Conservation (phyloP, 1,284 basidiomycete species). For the Polyporus tsugae region DNA sequence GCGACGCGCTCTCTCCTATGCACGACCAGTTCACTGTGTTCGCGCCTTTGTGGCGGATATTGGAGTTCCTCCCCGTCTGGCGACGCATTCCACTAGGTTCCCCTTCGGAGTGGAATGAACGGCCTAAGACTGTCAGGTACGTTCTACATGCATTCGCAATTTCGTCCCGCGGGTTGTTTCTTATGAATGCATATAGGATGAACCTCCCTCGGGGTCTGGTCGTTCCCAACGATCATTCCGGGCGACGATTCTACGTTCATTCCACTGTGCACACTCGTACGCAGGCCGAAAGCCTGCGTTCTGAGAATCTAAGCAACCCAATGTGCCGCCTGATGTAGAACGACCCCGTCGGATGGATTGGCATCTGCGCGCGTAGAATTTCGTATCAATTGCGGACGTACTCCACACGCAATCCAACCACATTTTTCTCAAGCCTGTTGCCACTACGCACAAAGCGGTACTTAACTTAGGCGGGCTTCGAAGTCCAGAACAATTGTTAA, state of each 20-base stretch:
- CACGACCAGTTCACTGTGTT: conserved; percentile 59
- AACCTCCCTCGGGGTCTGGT: background rate
- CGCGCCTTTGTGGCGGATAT: conserved; percentile 59
- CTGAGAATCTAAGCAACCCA: no score
- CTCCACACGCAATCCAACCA: no score
- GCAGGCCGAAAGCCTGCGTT: background rate
- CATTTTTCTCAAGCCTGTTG: no score
- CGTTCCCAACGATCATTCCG: background rate
- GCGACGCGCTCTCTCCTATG: conserved; percentile 57
- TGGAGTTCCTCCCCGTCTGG: conserved; percentile 45
- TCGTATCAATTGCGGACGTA: no score
- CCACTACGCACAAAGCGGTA: no score
- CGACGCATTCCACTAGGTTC: no score
- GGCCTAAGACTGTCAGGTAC: background rate
- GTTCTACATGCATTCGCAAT: background rate
- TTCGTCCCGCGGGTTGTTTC: background rate
- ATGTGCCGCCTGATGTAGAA: no score
- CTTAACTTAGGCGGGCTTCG: no score
- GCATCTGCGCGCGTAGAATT: no score
- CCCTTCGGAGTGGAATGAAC: background rate
- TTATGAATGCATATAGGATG: background rate
- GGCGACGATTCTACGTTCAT: background rate
- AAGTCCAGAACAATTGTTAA: no score
- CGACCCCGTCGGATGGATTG: no score
- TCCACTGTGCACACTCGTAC: background rate